phyloP scores from a whole-genome alignment of 805 yeast species.

The Candida hungchunana region DNA sequence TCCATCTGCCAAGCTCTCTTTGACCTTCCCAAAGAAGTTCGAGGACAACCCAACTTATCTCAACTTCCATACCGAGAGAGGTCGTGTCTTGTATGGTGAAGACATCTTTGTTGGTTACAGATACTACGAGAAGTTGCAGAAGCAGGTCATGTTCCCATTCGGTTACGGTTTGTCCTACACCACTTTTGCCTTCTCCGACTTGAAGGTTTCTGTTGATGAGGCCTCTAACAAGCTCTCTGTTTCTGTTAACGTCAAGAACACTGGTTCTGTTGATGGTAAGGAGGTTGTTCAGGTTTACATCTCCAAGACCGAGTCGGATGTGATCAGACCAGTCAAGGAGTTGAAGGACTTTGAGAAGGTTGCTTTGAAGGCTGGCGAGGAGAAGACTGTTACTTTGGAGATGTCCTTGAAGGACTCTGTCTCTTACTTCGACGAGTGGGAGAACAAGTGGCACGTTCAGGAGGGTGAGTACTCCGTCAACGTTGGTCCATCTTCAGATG shows the following conservation, averaged over 20 bases:
- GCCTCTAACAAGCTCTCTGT: slow-evolving; percentile 26
- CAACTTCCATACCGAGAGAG: slow-evolving; percentile 47
- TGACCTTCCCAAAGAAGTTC: slow-evolving; percentile 48
- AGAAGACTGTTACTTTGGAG: slow-evolving; percentile 33
- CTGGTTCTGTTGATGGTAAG: slow-evolving; percentile 44
- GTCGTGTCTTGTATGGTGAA: slow-evolving; percentile 57
- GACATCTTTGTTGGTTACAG: slow-evolving; percentile 63
- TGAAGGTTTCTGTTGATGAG: slow-evolving; percentile 30
- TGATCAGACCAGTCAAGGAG: slow-evolving; percentile 53
- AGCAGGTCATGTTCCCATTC: slow-evolving; percentile 51
- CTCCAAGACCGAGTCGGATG: slow-evolving; percentile 30
- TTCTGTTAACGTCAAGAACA: slow-evolving; percentile 41
- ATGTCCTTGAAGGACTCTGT: slow-evolving; percentile 44
- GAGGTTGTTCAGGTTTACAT: slow-evolving; percentile 57
- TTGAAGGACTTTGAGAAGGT: slow-evolving; percentile 55
- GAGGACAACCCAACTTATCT: slow-evolving; percentile 56
- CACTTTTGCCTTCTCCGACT: slow-evolving; percentile 37
- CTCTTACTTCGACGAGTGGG: slow-evolving; percentile 49
- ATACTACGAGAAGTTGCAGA: slow-evolving; percentile 49
- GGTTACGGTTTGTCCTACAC: slow-evolving; percentile 64
- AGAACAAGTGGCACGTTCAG: slow-evolving; percentile 47
- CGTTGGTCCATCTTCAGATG: slow-evolving; percentile 40
- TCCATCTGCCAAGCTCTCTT: slow-evolving; percentile 56
- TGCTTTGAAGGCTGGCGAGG: slow-evolving; percentile 40
- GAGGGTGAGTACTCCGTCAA: slow-evolving; percentile 46